A percentile compares a stretch with the other conserved stretches of the same genome.
These are phyloP conservation scores for Trichoderma afroharzianum DNA, from an alignment of 2,329 filamentous ascomycete species.

Conservation along the genomic window DNA sequence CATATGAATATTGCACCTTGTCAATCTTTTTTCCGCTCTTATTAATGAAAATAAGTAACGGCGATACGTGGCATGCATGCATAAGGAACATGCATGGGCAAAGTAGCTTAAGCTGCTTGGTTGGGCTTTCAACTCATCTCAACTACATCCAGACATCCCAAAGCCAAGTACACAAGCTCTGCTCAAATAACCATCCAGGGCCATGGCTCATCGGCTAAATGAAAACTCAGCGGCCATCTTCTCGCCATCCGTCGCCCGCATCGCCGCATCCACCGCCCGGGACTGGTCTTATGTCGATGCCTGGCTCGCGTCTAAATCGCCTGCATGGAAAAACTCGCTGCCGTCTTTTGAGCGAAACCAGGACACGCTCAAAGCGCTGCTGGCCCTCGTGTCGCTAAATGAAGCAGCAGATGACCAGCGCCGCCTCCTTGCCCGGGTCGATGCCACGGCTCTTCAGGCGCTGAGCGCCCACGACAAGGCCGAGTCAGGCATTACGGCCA, in stretches of 20 bases:
- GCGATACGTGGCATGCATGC: neutral
- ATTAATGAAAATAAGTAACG: neutral
- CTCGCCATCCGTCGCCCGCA: constrained; percentile 65
- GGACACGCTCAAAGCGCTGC: constrained; percentile 72
- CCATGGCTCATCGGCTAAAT: constrained; percentile 20
- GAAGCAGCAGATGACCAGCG: constrained; percentile 73
- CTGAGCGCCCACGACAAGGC: constrained; percentile 30
- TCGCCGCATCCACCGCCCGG: constrained; percentile 76
- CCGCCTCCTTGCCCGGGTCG: constrained; percentile 53
- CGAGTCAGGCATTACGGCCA: constrained; percentile 28
- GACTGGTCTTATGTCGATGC: constrained; percentile 87
- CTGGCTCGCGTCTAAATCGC: constrained; percentile 74
- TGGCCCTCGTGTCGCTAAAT: constrained; percentile 71
- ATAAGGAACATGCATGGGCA: neutral
- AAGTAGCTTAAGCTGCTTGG: neutral
- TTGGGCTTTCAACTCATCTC: neutral
- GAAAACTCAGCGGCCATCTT: constrained; percentile 51
- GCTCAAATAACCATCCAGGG: neutral
- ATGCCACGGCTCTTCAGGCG: constrained; percentile 56
- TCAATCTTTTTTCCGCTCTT: neutral
- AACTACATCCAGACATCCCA: neutral
- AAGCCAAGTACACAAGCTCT: neutral
- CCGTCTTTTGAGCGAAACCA: constrained; percentile 83
- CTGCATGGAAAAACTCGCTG: constrained; percentile 48
- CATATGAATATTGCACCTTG: neutral